Conservation (phyloP, 2,329 filamentous ascomycete genomes). For the Zopfia rhizophila region DNA sequence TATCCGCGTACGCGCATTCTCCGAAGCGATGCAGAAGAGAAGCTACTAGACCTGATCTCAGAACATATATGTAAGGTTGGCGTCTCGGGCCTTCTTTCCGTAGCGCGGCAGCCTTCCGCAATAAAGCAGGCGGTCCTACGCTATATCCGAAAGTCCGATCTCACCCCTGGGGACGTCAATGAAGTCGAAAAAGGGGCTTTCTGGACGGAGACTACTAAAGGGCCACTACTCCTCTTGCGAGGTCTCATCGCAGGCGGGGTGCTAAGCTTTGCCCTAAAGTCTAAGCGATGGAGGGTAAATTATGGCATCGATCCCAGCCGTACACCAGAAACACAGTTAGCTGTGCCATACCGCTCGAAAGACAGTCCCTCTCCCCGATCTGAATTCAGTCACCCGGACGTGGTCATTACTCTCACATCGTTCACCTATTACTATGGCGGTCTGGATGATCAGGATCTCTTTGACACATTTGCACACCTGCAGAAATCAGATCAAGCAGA, state of each 20-base stretch:
- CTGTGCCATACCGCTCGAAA: constrained; percentile 73
- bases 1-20: constrained; percentile 65
- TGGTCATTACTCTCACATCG: constrained; percentile 72
- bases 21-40: constrained; percentile 45
- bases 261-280: constrained; percentile 62
- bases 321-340: constrained; percentile 63
- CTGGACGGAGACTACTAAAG: constrained; percentile 49
- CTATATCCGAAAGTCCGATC: constrained; percentile 58
- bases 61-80: constrained; percentile 57
- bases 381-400: constrained; percentile 76
- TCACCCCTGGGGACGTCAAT: constrained; percentile 43
- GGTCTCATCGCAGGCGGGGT: constrained; percentile 68
- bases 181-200: constrained; percentile 36
- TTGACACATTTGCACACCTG: constrained; percentile 60
- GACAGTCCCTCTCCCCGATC: constrained; percentile 70
- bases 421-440: constrained; percentile 75
- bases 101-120: constrained; percentile 47
- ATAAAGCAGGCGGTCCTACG: constrained; percentile 47
- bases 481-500: constrained; percentile 62
- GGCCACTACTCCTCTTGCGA: constrained; percentile 60
- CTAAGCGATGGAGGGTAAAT: constrained; percentile 73
- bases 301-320: constrained; percentile 65
- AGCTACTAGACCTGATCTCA: constrained; percentile 36
- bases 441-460: constrained; percentile 62
- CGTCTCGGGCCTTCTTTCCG: constrained; percentile 56